Percentiles rank a stretch among this genome's conserved stretches.
Evolutionary conservation across 2,329 filamentous ascomycete species (phyloP).

Genomic region (Drechslerella coelobrocha): DNA sequence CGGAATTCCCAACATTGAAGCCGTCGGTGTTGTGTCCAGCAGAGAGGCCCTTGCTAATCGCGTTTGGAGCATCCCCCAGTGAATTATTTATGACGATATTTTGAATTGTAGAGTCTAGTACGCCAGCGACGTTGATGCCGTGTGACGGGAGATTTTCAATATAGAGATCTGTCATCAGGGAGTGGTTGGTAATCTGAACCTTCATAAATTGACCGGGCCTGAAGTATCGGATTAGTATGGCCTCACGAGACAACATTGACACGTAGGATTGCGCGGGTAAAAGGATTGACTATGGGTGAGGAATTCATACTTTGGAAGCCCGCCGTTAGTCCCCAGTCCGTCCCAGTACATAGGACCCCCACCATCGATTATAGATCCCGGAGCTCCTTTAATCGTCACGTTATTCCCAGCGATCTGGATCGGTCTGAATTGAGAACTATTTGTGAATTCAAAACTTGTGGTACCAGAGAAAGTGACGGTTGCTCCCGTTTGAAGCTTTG

Average conservation of each 20-base stretch:
- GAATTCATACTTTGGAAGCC: slow-evolving; percentile 52
- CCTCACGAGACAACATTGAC: neutral
- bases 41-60: slow-evolving; percentile 56
- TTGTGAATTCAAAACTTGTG: slow-evolving; percentile 59
- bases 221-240: neutral
- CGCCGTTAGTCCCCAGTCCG: slow-evolving; percentile 62
- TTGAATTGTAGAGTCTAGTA: slow-evolving; percentile 56
- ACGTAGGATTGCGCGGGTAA: neutral
- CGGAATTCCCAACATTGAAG: slow-evolving; percentile 57
- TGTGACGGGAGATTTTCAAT: slow-evolving; percentile 60
- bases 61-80: slow-evolving; percentile 58
- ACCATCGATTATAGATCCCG: slow-evolving; percentile 58
- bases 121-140: slow-evolving; percentile 58
- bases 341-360: slow-evolving; percentile 61
- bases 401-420: slow-evolving; percentile 59
- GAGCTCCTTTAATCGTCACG: slow-evolving; percentile 58
- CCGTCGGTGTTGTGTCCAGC: slow-evolving; percentile 59
- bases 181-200: slow-evolving; percentile 59
- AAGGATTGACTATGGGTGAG: neutral
- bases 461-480: slow-evolving; percentile 60
- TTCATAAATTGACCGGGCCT: slow-evolving; percentile 59
- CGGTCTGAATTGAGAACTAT: slow-evolving; percentile 58
- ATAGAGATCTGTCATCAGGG: slow-evolving; percentile 58
- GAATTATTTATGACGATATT: slow-evolving; percentile 59
- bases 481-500: slow-evolving; percentile 59